These are phyloP conservation scores for Quercus mongolica DNA, from an alignment of 306 rosid species.

Conservation along the genomic window DNA sequence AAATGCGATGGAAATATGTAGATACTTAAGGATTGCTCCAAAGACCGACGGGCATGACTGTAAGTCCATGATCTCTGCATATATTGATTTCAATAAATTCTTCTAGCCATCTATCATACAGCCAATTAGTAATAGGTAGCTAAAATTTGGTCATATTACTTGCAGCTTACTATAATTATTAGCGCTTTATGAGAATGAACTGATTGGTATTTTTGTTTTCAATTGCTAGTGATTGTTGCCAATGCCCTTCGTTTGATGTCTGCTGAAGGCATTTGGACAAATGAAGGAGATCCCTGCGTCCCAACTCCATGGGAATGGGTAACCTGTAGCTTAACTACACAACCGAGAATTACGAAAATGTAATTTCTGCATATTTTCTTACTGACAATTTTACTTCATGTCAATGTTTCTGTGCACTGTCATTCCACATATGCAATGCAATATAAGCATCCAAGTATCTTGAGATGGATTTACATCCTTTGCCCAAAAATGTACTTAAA, in stretches of 20 bases:
- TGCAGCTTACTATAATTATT: neutral
- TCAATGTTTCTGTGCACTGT: constrained; percentile 10
- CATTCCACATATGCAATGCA: neutral
- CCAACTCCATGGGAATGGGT: constrained; percentile 93
- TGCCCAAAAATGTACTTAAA: neutral
- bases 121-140: neutral
- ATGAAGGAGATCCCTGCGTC: constrained; percentile 90
- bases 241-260: constrained; percentile 51
- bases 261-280: constrained; percentile 32
- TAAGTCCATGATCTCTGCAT: constrained; percentile 38
- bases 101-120: constrained; percentile 1
- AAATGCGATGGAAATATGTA: constrained; percentile 87
- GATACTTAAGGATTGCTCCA: constrained; percentile 50
- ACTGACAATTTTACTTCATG: constrained; percentile 6
- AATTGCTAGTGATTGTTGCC: constrained; percentile 47
- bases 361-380: constrained; percentile 36
- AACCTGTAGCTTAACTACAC: constrained; percentile 54
- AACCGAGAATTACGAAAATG: constrained; percentile 74
- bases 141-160: neutral
- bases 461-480: constrained; percentile 7
- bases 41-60: constrained; percentile 73
- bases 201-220: constrained; percentile 28
- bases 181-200: constrained; percentile 17
- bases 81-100: neutral
- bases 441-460: neutral